These are phyloP conservation scores for Acorus gramineus DNA, from an alignment of 106 monocot genomes.

Conservation along the genomic window DNA sequence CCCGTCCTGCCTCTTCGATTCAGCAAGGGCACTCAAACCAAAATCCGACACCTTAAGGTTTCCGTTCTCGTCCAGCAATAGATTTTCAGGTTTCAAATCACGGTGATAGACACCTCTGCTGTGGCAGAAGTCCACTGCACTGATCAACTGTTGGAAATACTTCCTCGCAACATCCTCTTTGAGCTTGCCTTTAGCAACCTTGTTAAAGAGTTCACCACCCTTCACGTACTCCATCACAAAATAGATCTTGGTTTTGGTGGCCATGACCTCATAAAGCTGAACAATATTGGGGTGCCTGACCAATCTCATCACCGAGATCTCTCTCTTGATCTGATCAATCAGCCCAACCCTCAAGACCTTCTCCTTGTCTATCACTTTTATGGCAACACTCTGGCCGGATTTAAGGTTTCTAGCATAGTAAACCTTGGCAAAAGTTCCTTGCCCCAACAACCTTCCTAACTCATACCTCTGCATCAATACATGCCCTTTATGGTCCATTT, in stretches of 20 bases:
- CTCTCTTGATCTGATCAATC: no score
- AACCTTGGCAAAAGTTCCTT: constrained; percentile 65
- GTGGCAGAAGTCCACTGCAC: constrained; percentile 54
- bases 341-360: no score
- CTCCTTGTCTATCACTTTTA: constrained; percentile 43
- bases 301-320: no score
- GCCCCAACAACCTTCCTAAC: constrained; percentile 48
- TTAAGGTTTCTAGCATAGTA: constrained; percentile 44
- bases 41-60: constrained; percentile 61
- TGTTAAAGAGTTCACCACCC: constrained; percentile 57
- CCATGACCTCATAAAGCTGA: no score
- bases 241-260: constrained; percentile 17
- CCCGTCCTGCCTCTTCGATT: constrained; percentile 50
- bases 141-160: constrained; percentile 55
- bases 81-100: constrained; percentile 38
- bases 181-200: constrained; percentile 42
- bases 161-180: constrained; percentile 46
- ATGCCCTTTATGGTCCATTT: constrained; percentile 30
- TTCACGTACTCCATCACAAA: constrained; percentile 47
- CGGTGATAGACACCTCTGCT: constrained; percentile 25
- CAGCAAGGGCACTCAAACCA: constrained; percentile 52
- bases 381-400: constrained; percentile 34
- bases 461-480: constrained; percentile 49
- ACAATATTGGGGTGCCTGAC: no score
- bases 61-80: constrained; percentile 46